Base-by-base conservation (phyloP, 768 basidiomycete species). In the Hirschioporus abietinus region DNA sequence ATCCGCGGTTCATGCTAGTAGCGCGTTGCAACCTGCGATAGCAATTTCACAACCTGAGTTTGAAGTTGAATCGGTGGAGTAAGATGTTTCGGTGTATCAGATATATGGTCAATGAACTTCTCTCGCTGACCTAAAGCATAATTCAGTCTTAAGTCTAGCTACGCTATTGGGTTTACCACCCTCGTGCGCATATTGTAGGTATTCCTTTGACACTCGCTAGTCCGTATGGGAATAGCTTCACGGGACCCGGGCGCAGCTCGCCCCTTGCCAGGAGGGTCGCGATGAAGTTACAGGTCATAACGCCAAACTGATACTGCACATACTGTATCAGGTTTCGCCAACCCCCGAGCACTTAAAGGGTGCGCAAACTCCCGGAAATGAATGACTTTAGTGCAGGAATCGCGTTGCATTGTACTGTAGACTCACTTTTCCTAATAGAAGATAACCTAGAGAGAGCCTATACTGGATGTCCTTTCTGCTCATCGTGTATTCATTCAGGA, bases 121-220 rank as follows among this genome's bases (percentile, higher is more conserved):
- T 61, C 60, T 24, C 12, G 12, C 23, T 24, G 60, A 61, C 12
- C 60, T 24, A 15, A 8, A 61, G 23, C 42, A 10, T 6, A 52
- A 1, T 30, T 30, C 4, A 59, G 58, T 26, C 7, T 59, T 9
- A 26, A n/a, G 58, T n/a, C 9, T 59, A 59, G 58, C 9, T n/a
- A 9, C 20, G n/a, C 58, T 9, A 24, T 58, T 65, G 7, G 57
- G 64, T 8, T 69, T 66, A 60, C 65, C 64, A 18, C 76, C 76
- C 18, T 74, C 71, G 60, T 65, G 66, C 74, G 76, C 72, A 62
- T 70, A 71, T 64, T 74, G 66, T 58, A 77, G 60, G 6, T 75
- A 72, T 0, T 70, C n/a, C 73, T 17, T 65, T 66, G 62, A 76
- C 70, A 15, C 68, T 66, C 7, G 64, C 70, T 25, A 76, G 58